Evolutionary conservation across 495 filamentous ascomycete species (phyloP), one percentile per base, ranked within the genome.

Genomic region (Talaromyces proteolyticus): DNA sequence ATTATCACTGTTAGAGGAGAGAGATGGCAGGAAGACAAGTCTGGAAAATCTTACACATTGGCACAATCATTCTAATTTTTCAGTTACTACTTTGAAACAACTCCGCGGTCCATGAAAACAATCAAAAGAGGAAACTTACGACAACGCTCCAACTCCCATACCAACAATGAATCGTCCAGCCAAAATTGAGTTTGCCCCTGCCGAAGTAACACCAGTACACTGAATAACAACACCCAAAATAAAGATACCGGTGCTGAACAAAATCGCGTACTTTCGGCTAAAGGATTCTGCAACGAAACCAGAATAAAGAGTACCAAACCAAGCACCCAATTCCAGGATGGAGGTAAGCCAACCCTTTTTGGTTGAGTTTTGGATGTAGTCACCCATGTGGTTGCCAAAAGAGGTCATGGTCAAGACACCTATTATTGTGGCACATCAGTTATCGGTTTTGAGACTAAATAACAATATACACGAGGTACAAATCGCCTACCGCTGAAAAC

Each of bases 271-370:
- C 67, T 88, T 89, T n/a, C 87, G 75, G 12, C 82, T 86, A 21
- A 85, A 61, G 19, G 74, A 73, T 64, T 89, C 86, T 37, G 84
- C 84, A 26, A 90, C 60, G 61, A 87, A 82, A 4, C 85, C 85
- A 26, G 78, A 84, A 38, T 84, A 78, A 23, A 90, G 73, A 0
- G 83, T 80, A 6, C 87, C 87, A 38, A 89, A 53, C 86, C 86
- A 89, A 47, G 86, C 87, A 51, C 87, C 87, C 7, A 91, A 75
- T 57, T 90, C 86, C 57, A 90, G 78, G 57, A 91, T 89, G 4
- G 86, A 75, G 5, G 85, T 87, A 23, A 88, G 60, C 80, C 84
- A 87, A 34, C 84, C 85, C 60, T 86, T 86, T 40, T 63, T 80
- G 0, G 82, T 81, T 59, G 77, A 68, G 59, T 84, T 70, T 1